A percentile compares a stretch with the other conserved stretches of the same genome.
Conservation (phyloP, 2,329 filamentous ascomycete species). For the Claviceps fusiformis region DNA sequence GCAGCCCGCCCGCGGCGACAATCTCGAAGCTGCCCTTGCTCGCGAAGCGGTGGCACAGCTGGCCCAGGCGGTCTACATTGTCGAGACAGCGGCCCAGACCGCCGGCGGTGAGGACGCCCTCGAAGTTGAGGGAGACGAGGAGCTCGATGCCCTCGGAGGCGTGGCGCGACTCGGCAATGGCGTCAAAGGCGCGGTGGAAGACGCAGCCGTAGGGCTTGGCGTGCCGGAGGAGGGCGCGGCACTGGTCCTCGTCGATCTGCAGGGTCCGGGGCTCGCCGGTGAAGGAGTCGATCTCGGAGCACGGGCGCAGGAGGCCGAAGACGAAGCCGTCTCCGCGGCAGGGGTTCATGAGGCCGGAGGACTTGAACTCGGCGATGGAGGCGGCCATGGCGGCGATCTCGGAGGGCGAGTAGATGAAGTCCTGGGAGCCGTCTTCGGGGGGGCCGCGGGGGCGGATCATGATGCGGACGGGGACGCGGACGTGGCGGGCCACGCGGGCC, state of each 20-base stretch:
- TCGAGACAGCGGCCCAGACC: slow-evolving; percentile 27
- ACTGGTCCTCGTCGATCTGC: slow-evolving; percentile 27
- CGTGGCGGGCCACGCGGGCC: slow-evolving; percentile 12
- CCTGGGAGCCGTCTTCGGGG: slow-evolving; percentile 11
- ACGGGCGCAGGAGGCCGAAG: slow-evolving; percentile 31
- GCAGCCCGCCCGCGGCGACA: slow-evolving; percentile 38
- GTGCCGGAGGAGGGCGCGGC: slow-evolving; percentile 24
- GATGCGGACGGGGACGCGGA: slow-evolving; percentile 31
- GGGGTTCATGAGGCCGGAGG: slow-evolving; percentile 22
- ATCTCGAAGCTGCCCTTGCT: slow-evolving; percentile 25
- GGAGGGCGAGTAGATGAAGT: slow-evolving; percentile 34
- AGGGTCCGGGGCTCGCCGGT: not conserved
- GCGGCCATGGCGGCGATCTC: slow-evolving; percentile 32
- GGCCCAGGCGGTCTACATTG: slow-evolving; percentile 24
- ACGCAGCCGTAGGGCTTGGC: slow-evolving; percentile 31
- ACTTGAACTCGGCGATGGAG: slow-evolving; percentile 24
- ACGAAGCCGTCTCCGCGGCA: slow-evolving; percentile 41
- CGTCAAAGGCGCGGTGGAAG: slow-evolving; percentile 45
- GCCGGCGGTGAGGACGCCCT: slow-evolving; percentile 39
- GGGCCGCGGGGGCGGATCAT: slow-evolving; percentile 38
- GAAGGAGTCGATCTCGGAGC: not conserved
- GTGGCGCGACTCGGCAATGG: slow-evolving; percentile 20
- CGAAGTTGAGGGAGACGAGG: slow-evolving; percentile 31
- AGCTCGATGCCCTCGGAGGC: slow-evolving; percentile 16
- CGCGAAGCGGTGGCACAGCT: slow-evolving; percentile 19